Evolutionary conservation across 2,329 filamentous ascomycete genomes (phyloP).

Genomic region (Arthrobotrys conoides): DNA sequence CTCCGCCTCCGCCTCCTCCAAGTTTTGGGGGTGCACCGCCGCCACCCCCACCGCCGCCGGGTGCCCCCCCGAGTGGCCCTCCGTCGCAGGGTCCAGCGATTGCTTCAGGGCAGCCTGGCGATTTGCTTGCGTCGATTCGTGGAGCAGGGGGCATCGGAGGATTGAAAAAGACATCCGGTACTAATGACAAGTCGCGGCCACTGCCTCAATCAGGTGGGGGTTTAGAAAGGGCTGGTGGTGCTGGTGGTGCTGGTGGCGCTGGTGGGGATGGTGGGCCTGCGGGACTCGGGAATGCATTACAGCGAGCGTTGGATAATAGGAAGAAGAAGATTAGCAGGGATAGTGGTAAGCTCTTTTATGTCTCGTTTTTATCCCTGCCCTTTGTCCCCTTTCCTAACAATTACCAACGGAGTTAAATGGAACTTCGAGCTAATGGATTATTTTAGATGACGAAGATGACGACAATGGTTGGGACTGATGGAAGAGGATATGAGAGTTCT

Average conservation of each 20-base stretch:
- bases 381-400: background rate
- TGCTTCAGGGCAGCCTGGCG: constrained; percentile 71
- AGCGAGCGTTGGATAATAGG: constrained; percentile 62
- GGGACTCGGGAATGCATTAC: constrained; percentile 60
- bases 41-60: constrained; percentile 71
- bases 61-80: constrained; percentile 68
- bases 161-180: constrained; percentile 81
- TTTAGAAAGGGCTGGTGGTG: constrained; percentile 62
- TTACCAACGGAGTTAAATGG: background rate
- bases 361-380: background rate
- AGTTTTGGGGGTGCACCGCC: constrained; percentile 64
- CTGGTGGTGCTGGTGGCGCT: constrained; percentile 1
- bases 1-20: constrained; percentile 60
- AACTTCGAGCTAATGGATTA: background rate
- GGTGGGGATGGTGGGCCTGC: constrained; percentile 28
- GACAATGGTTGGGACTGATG: constrained; percentile 50
- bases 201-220: constrained; percentile 71
- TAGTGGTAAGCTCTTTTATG: constrained; percentile 57
- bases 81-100: constrained; percentile 73
- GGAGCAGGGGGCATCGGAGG: constrained; percentile 76
- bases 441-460: constrained; percentile 61
- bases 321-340: constrained; percentile 62
- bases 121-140: constrained; percentile 80
- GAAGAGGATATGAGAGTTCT: constrained; percentile 11
- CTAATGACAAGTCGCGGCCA: constrained; percentile 78